Base-by-base conservation (phyloP, 2,329 filamentous ascomycete genomes). In the Dactylellina leptospora region DNA sequence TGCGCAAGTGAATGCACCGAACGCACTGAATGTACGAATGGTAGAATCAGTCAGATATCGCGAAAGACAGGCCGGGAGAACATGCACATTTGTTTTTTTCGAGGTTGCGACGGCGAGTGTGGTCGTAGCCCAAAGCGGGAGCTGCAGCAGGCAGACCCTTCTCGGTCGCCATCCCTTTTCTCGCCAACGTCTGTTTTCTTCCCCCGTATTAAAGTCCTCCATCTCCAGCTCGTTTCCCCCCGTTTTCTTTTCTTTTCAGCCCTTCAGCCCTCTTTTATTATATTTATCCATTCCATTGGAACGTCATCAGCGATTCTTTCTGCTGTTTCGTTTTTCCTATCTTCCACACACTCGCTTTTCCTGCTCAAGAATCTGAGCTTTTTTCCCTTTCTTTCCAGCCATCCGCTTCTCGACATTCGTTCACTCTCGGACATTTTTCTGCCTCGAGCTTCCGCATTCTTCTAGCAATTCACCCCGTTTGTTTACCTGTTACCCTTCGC, bases 401-500 rank as follows among this genome's bases (percentile, higher is more conserved):
- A 63, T 54, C 50, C 47, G n/a, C 40, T 71, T 71, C 66, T 50
- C 61, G 44, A 51, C 66, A 45, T 28, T 71, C 66, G 58, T 71
- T 71, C 63, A 71, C 36, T 20, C 22, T 50, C 58, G 58, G 58
- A 62, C 58, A 45, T 63, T 40, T 71, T 61, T 44, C 45, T 38
- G 48, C 62, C 47, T 55, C 56, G 18, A 61, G 56, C 47, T 62
- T 50, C 18, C 42, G 23, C 23, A 28, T 70, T 56, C 28, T 54
- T 4, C 18, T 54, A 2, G n/a, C 28, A 36, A 45, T 58, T 59
- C 13, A 23, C 27, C 28, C 16, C 30, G 27, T 56, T 66, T 58
- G 51, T 66, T 58, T 66, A 66, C 20, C 23, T 47, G 11, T 13
- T 61, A 36, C 42, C 23, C 18, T 22, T 27, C n/a, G 48, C 16